phyloP scores from a whole-genome alignment of 1,139 yeast genomes.

The Groenewaldozyma auringiensis region DNA sequence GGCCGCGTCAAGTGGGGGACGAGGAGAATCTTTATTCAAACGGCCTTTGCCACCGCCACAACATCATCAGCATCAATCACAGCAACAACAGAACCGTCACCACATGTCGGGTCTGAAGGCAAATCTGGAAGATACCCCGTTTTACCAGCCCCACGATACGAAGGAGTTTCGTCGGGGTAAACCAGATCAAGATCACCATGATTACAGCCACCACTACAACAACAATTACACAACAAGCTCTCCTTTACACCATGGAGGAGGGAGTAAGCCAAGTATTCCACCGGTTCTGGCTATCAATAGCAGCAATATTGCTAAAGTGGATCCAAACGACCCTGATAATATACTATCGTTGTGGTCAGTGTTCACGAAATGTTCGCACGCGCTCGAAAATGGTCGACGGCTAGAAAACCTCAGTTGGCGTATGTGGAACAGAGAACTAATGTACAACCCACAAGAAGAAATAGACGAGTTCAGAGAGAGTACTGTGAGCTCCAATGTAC shows the following conservation, averaged over 20 bases:
- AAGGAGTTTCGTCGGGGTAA: not conserved
- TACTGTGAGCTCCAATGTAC: slow-evolving; percentile 3
- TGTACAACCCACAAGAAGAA: slow-evolving; percentile 13
- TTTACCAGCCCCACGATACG: not conserved
- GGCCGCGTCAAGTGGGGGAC: slow-evolving; percentile 2
- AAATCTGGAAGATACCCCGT: not conserved
- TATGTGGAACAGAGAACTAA: slow-evolving; percentile 43
- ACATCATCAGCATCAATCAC: not conserved
- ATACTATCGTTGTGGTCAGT: slow-evolving; percentile 46
- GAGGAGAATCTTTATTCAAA: not conserved
- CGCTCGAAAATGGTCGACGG: slow-evolving; percentile 46
- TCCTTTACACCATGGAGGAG: not conserved
- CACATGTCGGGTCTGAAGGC: not conserved
- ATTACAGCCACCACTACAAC: not conserved
- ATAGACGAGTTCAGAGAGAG: not conserved
- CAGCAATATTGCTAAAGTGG: slow-evolving; percentile 27
- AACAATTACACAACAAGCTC: not conserved
- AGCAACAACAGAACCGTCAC: not conserved
- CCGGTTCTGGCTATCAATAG: slow-evolving; percentile 27
- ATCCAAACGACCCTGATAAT: slow-evolving; percentile 35
- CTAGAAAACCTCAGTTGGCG: slow-evolving; percentile 55
- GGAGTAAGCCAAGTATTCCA: not conserved
- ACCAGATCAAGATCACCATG: not conserved
- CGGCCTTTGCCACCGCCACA: not conserved
- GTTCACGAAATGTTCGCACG: slow-evolving; percentile 45